A percentile compares a stretch with the other conserved stretches of the same genome.
phyloP scores from a whole-genome alignment of 306 rosid species.

The Gynostemma pentaphyllum region DNA sequence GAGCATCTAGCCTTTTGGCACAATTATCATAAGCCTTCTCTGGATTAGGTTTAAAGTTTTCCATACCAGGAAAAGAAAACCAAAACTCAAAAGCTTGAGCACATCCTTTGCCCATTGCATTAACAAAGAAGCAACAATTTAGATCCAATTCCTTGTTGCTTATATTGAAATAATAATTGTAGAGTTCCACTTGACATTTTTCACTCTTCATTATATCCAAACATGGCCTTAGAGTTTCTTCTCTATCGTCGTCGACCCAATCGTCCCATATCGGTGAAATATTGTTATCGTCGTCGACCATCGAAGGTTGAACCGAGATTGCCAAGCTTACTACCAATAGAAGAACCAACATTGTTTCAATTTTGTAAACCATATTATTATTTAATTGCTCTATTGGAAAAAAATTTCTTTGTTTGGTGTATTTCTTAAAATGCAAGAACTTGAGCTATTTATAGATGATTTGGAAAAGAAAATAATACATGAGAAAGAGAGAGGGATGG shows the following conservation, averaged over 20 bases:
- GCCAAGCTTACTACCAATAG: not conserved
- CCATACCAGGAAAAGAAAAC: not conserved
- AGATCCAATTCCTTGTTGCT: not conserved
- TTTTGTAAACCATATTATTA: too few relatives aligned
- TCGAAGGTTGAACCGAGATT: not conserved
- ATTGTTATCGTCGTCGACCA: not conserved
- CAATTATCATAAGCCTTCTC: not conserved
- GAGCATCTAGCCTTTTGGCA: not conserved
- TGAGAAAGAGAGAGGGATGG: not conserved
- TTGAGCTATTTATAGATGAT: not conserved
- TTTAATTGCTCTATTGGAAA: too few relatives aligned
- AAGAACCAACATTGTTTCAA: not conserved
- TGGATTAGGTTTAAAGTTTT: not conserved
- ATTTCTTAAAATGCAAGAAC: not conserved
- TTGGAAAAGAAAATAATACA: not conserved
- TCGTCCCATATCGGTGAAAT: not conserved
- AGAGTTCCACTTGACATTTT: not conserved
- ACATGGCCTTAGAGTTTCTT: not conserved
- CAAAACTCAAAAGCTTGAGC: not conserved
- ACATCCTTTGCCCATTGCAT: not conserved
- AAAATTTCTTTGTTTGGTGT: not conserved
- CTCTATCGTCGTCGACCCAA: not conserved
- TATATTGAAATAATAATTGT: not conserved
- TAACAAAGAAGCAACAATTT: not conserved
- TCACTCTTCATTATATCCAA: slow-evolving; percentile 3